Base-by-base conservation (phyloP, 495 filamentous ascomycete genomes). In the Darksidea phi region DNA sequence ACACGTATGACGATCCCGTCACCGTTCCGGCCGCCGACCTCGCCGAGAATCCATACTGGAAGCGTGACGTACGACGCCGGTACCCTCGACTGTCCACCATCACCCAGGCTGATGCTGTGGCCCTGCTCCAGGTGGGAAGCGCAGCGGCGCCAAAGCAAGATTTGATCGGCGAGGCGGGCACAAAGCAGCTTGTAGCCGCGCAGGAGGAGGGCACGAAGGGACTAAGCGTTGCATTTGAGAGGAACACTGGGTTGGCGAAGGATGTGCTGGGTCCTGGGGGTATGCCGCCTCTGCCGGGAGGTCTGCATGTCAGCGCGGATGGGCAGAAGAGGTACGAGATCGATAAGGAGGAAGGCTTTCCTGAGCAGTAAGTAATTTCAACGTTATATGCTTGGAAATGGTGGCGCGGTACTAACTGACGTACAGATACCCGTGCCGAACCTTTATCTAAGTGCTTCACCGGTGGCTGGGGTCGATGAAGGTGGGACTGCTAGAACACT, bases 21-120 rank as follows among this genome's bases (percentile, higher is more conserved):
- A 97, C 93, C 12, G 34, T 88, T 0, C 94, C 95, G n/a, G 89
- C 94, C 1, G 91, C 84, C 55, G 94, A 99, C 74, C 84, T 98
- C 63, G 94, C 94, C 67, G 94, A 95, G 71, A 98, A 98, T 75
- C 84, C 94, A 38, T 98, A 98, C 83, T 98, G 91, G 89, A 95
- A 95, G 78, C 91, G 94, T 56, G 94, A 98, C 67, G 75, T 78
- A 52, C 88, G 94, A 48, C 85, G 95, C 68, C 83, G 80, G 69
- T 98, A 97, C 78, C 88, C 95, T n/a, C 80, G 80, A 56, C 79
- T 88, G 46, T 91, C 87, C 67, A 83, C 88, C 32, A 84, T 98
- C 53, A 86, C 76, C 47, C 94, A 96, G 77, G 85, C 82, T 17
- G 88, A 97, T 77, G 86, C 89, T 23, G 93, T 93, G 20, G 86